phyloP scores from a whole-genome alignment of 768 basidiomycete genomes.

The Kwoniella sp. region DNA sequence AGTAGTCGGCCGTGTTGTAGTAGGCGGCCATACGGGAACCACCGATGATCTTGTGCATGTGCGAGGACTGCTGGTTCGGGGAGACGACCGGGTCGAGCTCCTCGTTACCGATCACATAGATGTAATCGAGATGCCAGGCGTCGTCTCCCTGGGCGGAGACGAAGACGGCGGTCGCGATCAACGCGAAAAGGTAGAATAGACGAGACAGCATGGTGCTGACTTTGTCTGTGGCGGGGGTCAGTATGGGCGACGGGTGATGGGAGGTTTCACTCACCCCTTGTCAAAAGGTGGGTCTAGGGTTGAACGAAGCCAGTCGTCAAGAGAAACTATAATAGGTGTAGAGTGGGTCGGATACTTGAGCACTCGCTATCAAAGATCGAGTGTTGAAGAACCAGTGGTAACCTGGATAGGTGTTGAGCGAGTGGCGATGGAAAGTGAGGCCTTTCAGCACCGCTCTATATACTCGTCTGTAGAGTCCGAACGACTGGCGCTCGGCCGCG shows the following conservation, averaged over 20 bases:
- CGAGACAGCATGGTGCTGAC: constrained; percentile 9
- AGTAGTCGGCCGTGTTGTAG: constrained; percentile 34
- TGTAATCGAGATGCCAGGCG: constrained; percentile 31
- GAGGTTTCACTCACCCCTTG: background rate
- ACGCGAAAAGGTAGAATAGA: constrained; percentile 11
- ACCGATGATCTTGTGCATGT: constrained; percentile 46
- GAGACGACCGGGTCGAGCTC: constrained; percentile 44
- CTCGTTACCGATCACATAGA: constrained; percentile 33
- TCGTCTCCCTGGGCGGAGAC: constrained; percentile 14
- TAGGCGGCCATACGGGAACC: constrained; percentile 34
- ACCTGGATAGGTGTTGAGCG: too few species aligned
- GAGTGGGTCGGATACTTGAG: too few species aligned
- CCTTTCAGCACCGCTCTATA: too few species aligned
- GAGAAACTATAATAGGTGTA: background rate
- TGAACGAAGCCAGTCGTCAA: too few species aligned
- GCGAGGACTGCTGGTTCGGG: constrained; percentile 26
- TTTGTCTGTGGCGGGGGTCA: background rate
- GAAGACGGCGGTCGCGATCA: constrained; percentile 8
- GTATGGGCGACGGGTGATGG: background rate
- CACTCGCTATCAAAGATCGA: too few species aligned
- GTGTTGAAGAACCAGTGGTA: too few species aligned
- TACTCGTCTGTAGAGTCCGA: too few species aligned
- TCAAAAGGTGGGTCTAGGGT: background rate
- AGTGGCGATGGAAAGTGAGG: too few species aligned
- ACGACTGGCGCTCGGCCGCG: too few species aligned